Evolutionary conservation across 805 yeast genomes (phyloP).

Genomic region (Osmozyma mogii): DNA sequence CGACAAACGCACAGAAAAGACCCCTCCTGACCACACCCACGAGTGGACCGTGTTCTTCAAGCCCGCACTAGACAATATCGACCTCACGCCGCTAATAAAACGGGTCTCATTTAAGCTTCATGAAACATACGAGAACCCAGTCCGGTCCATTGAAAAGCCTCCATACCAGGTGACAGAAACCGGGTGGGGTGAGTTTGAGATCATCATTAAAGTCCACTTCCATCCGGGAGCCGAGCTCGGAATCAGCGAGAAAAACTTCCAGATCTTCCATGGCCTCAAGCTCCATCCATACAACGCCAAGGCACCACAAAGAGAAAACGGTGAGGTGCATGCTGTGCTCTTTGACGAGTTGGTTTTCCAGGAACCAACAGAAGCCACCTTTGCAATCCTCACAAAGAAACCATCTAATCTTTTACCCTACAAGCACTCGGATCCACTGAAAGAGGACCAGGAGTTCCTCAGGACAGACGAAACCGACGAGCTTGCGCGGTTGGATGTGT

Average conservation of each 20-base stretch:
- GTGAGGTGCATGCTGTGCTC: slow-evolving; percentile 37
- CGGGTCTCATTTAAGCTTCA: slow-evolving; percentile 92
- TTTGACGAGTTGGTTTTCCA: slow-evolving; percentile 92
- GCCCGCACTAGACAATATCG: slow-evolving; percentile 62
- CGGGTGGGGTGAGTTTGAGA: slow-evolving; percentile 99
- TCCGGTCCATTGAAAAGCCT: slow-evolving; percentile 80
- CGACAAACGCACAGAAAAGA: slow-evolving; percentile 40
- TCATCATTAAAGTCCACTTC: slow-evolving; percentile 79
- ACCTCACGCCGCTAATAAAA: slow-evolving; percentile 72
- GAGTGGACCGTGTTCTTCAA: slow-evolving; percentile 91
- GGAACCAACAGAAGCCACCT: slow-evolving; percentile 89
- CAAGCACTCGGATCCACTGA: slow-evolving; percentile 23
- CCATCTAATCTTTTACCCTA: slow-evolving; percentile 53
- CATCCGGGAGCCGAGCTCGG: slow-evolving; percentile 61
- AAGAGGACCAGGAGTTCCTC: slow-evolving; percentile 33
- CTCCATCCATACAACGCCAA: slow-evolving; percentile 74
- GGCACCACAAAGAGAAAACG: slow-evolving; percentile 29
- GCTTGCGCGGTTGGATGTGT: slow-evolving; percentile 32
- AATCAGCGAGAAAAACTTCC: slow-evolving; percentile 73
- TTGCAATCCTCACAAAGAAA: slow-evolving; percentile 62
- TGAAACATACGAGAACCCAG: slow-evolving; percentile 84
- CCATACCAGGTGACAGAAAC: slow-evolving; percentile 95
- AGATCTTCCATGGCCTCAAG: slow-evolving; percentile 81
- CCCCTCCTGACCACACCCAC: slow-evolving; percentile 90
- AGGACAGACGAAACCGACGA: slow-evolving; percentile 35